phyloP scores from a whole-genome alignment of 2,329 filamentous ascomycete genomes.

The Trichoderma sp. region DNA sequence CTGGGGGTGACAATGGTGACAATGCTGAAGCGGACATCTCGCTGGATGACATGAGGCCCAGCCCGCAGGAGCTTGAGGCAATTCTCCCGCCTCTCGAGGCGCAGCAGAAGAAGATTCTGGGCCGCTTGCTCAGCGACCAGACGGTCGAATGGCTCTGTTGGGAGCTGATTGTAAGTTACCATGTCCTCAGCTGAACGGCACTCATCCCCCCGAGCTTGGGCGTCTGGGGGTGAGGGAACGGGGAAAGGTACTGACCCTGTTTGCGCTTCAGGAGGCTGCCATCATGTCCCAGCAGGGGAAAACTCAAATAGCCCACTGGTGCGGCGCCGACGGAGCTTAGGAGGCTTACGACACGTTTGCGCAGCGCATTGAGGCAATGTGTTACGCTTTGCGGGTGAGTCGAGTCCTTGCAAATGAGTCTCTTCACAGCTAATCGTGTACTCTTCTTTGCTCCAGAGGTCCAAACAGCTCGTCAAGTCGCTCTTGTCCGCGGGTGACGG shows the following conservation, averaged over 20 bases:
- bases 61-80: conserved; percentile 18
- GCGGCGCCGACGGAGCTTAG: conserved; percentile 37
- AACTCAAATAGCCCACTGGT: conserved; percentile 35
- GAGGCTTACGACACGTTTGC: conserved; percentile 36
- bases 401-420: too few species aligned
- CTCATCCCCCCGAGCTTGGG: neutral
- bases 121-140: conserved; percentile 32
- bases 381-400: conserved; percentile 32
- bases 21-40: neutral
- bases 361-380: conserved; percentile 35
- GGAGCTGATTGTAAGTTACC: conserved; percentile 33
- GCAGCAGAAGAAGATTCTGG: conserved; percentile 34
- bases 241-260: neutral
- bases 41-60: conserved; percentile 29
- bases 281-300: conserved; percentile 36
- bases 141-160: conserved; percentile 34
- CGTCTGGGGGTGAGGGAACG: neutral
- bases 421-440: neutral
- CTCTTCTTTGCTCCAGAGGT: conserved; percentile 20
- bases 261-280: conserved; percentile 30
- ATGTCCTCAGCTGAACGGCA: neutral
- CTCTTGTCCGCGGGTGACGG: conserved; percentile 34
- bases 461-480: conserved; percentile 38
- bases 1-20: neutral
- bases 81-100: conserved; percentile 28